These are phyloP conservation scores for Metarhizium brunneum DNA, from an alignment of 2,329 filamentous ascomycete genomes.

Conservation along the genomic window DNA sequence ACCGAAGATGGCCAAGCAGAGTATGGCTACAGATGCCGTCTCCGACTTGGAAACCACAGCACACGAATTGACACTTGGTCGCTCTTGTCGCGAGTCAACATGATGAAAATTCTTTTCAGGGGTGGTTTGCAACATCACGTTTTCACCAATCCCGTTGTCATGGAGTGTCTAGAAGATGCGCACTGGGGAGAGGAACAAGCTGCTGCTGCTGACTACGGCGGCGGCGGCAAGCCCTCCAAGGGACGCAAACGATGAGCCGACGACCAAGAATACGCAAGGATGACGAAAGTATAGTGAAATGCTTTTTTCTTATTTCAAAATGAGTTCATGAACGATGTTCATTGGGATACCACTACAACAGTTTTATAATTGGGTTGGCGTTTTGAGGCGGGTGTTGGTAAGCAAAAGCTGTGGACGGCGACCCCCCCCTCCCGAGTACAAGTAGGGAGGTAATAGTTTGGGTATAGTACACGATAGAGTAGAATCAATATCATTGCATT, in stretches of 20 bases:
- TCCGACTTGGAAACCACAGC: slow-evolving; percentile 36
- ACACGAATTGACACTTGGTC: slow-evolving; percentile 43
- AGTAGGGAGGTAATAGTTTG: neutral
- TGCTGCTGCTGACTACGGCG: slow-evolving; percentile 4
- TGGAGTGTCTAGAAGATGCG: slow-evolving; percentile 28
- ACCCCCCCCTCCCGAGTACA: neutral
- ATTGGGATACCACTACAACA: neutral
- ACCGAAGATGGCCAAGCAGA: slow-evolving; percentile 35
- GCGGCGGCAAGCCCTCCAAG: slow-evolving; percentile 7
- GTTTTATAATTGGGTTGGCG: neutral
- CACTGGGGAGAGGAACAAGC: slow-evolving; percentile 18
- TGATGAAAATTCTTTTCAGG: slow-evolving; percentile 38
- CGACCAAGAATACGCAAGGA: neutral
- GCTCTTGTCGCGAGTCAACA: slow-evolving; percentile 36
- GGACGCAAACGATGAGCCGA: slow-evolving; percentile 13
- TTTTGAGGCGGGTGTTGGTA: neutral
- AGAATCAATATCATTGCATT: neutral
- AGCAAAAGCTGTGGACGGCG: neutral
- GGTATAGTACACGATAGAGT: slow-evolving; percentile 3
- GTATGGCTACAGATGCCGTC: slow-evolving; percentile 42
- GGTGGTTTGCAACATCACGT: slow-evolving; percentile 31
- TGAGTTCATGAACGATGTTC: neutral
- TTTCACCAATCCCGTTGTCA: slow-evolving; percentile 28
- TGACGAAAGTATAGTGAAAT: neutral
- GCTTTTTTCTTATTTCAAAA: neutral